Conservation (phyloP, 257 asterid genomes). For the Handroanthus guayacan region DNA sequence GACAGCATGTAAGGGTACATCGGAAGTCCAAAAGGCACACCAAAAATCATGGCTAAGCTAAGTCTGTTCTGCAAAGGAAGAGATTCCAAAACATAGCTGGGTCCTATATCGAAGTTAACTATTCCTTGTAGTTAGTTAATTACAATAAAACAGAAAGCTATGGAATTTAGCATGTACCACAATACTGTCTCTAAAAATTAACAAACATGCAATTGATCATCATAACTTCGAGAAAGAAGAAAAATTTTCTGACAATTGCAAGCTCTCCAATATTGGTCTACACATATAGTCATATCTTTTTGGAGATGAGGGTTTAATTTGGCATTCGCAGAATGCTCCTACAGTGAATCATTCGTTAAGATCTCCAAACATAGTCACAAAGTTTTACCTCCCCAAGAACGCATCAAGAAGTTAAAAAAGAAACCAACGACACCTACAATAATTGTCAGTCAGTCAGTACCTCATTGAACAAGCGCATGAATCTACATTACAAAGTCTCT, state of each 20-base stretch:
- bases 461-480: too few relatives aligned
- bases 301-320: neutral
- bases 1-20: neutral
- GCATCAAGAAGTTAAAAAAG: neutral
- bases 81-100: neutral
- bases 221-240: neutral
- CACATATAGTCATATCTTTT: neutral
- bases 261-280: constrained; percentile 2
- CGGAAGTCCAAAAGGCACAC: constrained; percentile 25
- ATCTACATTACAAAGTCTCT: too few relatives aligned
- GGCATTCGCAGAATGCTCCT: constrained; percentile 11
- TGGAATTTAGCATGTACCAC: constrained; percentile 7
- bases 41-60: neutral
- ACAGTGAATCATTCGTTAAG: constrained; percentile 19
- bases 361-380: constrained; percentile 8
- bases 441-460: neutral
- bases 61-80: constrained; percentile 8
- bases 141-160: neutral
- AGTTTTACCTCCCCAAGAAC: constrained; percentile 11
- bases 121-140: neutral
- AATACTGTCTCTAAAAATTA: neutral
- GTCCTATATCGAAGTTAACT: neutral
- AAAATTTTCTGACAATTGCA: constrained; percentile 15
- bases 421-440: constrained; percentile 7
- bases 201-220: neutral